Conservation (phyloP, 1,139 yeast genomes). For the Saccharomycopsis crataegensis region DNA sequence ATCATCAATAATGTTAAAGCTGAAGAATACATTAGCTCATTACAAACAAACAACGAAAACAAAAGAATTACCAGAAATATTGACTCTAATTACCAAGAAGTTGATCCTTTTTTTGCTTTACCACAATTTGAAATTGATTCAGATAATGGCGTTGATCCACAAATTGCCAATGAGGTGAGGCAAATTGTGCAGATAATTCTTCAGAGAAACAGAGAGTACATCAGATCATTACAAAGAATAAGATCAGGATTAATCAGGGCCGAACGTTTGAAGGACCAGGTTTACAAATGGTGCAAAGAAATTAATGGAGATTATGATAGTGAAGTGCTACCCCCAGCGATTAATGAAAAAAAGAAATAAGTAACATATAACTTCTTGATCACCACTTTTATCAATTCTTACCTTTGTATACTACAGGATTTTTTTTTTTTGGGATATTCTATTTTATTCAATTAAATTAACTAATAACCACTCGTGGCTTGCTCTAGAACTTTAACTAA, state of each 20-base stretch:
- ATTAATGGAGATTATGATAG: constrained; percentile 56
- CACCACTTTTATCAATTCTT: neutral
- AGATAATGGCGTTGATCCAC: constrained; percentile 38
- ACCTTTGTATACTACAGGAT: neutral
- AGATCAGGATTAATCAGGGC: constrained; percentile 74
- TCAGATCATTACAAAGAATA: constrained; percentile 63
- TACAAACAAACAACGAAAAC: constrained; percentile 21
- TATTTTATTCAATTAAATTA: neutral
- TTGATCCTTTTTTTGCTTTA: constrained; percentile 59
- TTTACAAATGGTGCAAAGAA: constrained; percentile 79
- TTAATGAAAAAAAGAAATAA: neutral
- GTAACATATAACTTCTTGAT: neutral
- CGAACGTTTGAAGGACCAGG: constrained; percentile 60
- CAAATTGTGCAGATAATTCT: constrained; percentile 64
- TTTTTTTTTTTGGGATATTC: neutral
- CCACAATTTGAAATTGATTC: constrained; percentile 44
- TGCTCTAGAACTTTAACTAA: constrained; percentile 36
- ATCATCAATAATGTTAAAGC: constrained; percentile 17
- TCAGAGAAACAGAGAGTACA: constrained; percentile 87
- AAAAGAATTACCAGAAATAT: constrained; percentile 32
- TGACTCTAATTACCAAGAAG: constrained; percentile 26
- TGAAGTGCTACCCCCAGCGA: neutral
- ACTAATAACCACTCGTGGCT: constrained; percentile 29
- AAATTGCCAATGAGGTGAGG: constrained; percentile 55
- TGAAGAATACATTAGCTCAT: constrained; percentile 23